A percentile compares a stretch with the other conserved stretches of the same genome.
phyloP scores from a whole-genome alignment of 768 basidiomycete species.

The Termitomyces sp. region DNA sequence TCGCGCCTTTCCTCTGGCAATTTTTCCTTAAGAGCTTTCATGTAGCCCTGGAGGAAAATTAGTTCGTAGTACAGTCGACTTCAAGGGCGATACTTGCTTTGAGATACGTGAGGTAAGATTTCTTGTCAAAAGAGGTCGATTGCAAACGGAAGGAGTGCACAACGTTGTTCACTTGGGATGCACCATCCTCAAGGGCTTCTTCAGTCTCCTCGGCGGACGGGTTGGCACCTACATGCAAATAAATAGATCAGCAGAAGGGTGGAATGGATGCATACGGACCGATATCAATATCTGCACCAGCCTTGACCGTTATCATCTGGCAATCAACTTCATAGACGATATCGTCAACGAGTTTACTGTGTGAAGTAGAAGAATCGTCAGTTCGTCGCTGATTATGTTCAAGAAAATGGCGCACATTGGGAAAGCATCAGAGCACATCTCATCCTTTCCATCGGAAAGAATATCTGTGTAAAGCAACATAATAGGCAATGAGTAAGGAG shows the following conservation, averaged over 20 bases:
- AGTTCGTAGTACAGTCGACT: background rate
- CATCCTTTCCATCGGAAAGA: slow-evolving; percentile 61
- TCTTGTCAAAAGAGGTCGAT: slow-evolving; percentile 84
- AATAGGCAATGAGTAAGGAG: slow-evolving; percentile 20
- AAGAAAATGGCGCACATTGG: slow-evolving; percentile 53
- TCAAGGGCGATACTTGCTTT: slow-evolving; percentile 49
- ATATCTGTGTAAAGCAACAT: slow-evolving; percentile 80
- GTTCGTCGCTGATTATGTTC: background rate
- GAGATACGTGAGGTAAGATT: slow-evolving; percentile 75
- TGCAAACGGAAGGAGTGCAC: slow-evolving; percentile 90
- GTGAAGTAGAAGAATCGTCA: slow-evolving; percentile 12
- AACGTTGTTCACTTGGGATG: slow-evolving; percentile 82
- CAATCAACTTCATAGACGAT: slow-evolving; percentile 90
- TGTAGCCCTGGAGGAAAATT: slow-evolving; percentile 67
- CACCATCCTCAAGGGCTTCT: slow-evolving; percentile 80
- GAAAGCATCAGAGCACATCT: slow-evolving; percentile 95
- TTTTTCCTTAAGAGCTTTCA: slow-evolving; percentile 83
- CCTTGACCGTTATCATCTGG: slow-evolving; percentile 60
- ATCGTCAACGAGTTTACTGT: slow-evolving; percentile 78
- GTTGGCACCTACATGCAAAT: slow-evolving; percentile 67
- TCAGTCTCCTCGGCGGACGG: slow-evolving; percentile 86
- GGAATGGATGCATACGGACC: slow-evolving; percentile 43
- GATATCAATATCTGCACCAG: slow-evolving; percentile 83
- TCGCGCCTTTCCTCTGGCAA: slow-evolving; percentile 59
- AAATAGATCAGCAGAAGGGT: background rate